phyloP scores from a whole-genome alignment of 1,284 basidiomycete species.

The Vanrija sp. region DNA sequence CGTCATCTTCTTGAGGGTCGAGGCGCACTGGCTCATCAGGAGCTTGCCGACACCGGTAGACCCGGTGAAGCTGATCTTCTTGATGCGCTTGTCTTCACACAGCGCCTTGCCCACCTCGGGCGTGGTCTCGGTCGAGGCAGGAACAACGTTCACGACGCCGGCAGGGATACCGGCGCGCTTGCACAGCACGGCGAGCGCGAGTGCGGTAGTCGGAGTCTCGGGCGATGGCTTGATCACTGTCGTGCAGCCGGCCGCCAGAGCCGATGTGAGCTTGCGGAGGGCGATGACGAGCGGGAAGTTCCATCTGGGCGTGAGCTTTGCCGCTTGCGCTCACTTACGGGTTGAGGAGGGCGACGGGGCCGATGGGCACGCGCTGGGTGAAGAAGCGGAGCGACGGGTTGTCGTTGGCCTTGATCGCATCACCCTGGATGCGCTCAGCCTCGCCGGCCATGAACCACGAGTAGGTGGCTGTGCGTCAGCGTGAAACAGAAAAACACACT shows the following conservation, averaged over 20 bases:
- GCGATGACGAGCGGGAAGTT: constrained; percentile 86
- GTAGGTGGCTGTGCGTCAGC: constrained; percentile 9
- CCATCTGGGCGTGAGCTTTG: constrained; percentile 32
- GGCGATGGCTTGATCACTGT: constrained; percentile 66
- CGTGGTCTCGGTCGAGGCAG: constrained; percentile 60
- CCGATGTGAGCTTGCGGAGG: constrained; percentile 71
- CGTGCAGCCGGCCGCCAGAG: constrained; percentile 61
- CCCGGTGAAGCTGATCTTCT: constrained; percentile 83
- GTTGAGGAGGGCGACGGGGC: constrained; percentile 48
- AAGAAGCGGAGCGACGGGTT: constrained; percentile 21
- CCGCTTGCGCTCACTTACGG: constrained; percentile 16
- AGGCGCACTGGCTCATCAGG: constrained; percentile 13
- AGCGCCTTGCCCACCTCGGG: constrained; percentile 26
- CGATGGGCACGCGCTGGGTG: constrained; percentile 61
- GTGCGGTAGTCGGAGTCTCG: constrained; percentile 79
- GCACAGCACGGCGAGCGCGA: constrained; percentile 53
- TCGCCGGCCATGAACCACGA: constrained; percentile 56
- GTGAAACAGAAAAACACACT: not conserved
- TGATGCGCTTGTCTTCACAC: constrained; percentile 31
- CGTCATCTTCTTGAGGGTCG: constrained; percentile 49
- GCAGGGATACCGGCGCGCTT: constrained; percentile 65
- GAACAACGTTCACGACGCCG: constrained; percentile 82
- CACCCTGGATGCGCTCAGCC: constrained; percentile 64
- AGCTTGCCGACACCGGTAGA: constrained; percentile 58
- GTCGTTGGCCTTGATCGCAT: constrained; percentile 53